A percentile compares a stretch with the other conserved stretches of the same genome.
These are phyloP conservation scores for Apophysomyces trapeziformis DNA, from an alignment of 371 early-diverging fungal genomes.

Conservation along the genomic window DNA sequence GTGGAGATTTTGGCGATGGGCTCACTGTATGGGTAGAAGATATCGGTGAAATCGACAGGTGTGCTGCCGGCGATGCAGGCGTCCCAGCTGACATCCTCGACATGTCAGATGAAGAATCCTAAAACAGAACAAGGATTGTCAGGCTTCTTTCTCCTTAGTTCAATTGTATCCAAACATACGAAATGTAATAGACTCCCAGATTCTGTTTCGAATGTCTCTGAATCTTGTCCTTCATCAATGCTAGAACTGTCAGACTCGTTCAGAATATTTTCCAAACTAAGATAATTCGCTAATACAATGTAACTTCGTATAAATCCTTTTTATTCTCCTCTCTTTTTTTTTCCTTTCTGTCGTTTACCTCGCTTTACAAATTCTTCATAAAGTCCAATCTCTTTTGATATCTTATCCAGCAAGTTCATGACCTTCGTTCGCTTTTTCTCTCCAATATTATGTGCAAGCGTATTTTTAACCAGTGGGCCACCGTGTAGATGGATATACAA, in stretches of 20 bases:
- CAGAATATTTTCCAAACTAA: conserved; percentile 58
- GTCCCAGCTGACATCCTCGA: conserved; percentile 36
- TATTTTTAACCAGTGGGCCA: conserved; percentile 36
- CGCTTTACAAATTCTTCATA: conserved; percentile 80
- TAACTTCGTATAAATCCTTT: neutral
- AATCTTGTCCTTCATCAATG: conserved; percentile 42
- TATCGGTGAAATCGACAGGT: conserved; percentile 20
- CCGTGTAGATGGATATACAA: conserved; percentile 31
- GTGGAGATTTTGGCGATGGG: conserved; percentile 19
- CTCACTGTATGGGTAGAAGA: conserved; percentile 10
- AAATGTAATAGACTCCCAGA: conserved; percentile 38
- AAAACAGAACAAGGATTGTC: neutral
- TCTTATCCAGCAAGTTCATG: conserved; percentile 60
- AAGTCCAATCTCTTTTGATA: conserved; percentile 68
- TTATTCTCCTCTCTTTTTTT: neutral
- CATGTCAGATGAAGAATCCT: conserved; percentile 52
- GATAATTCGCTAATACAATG: conserved; percentile 41
- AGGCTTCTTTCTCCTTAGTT: neutral
- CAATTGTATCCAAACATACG: conserved; percentile 28
- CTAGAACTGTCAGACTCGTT: conserved; percentile 50
- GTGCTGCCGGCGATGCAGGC: conserved; percentile 21
- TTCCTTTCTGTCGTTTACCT: conserved; percentile 46
- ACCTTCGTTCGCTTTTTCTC: conserved; percentile 54
- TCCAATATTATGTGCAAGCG: conserved; percentile 32
- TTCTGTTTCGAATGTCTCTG: conserved; percentile 44